Conservation (phyloP, 2,329 filamentous ascomycete genomes). For the Hypoxylon sp. region DNA sequence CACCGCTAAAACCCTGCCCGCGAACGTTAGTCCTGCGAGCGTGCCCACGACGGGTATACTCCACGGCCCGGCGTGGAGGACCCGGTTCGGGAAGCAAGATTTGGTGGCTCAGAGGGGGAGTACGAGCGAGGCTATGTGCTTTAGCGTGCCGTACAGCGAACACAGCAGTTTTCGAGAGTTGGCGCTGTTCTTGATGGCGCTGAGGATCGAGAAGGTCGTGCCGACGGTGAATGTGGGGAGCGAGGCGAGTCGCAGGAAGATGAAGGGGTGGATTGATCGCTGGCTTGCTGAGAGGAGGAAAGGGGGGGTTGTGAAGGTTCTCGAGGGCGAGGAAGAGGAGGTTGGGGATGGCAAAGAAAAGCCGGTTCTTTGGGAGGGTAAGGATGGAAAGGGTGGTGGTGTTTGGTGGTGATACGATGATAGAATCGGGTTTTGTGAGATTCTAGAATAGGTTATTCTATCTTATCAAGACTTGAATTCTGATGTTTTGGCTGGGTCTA, state of each 20-base stretch:
- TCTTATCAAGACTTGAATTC: not conserved
- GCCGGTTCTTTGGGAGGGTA: constrained; percentile 44
- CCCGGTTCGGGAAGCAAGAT: constrained; percentile 78
- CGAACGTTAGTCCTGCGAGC: constrained; percentile 64
- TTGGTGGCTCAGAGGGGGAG: constrained; percentile 87
- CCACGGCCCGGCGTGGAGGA: constrained; percentile 79
- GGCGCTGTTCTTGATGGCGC: constrained; percentile 89
- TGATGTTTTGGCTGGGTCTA: not conserved
- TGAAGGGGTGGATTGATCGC: constrained; percentile 76
- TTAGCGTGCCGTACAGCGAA: constrained; percentile 95
- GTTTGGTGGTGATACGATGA: constrained; percentile 57
- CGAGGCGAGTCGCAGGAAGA: constrained; percentile 68
- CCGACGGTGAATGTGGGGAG: constrained; percentile 90
- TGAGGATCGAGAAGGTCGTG: constrained; percentile 90
- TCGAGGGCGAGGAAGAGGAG: constrained; percentile 58
- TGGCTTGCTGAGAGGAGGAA: constrained; percentile 72
- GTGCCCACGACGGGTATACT: constrained; percentile 67
- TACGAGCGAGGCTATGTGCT: constrained; percentile 85
- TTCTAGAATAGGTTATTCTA: constrained; percentile 6
- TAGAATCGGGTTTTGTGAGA: not conserved
- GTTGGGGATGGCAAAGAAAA: constrained; percentile 39
- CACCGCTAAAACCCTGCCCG: constrained; percentile 69
- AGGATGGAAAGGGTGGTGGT: constrained; percentile 58
- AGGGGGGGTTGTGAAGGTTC: constrained; percentile 66
- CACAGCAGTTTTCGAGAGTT: constrained; percentile 96